Percentiles rank a stretch among this genome's conserved stretches.
Conservation (phyloP, 2,329 filamentous ascomycete species). For the Aaosphaeria pasadenensis region DNA sequence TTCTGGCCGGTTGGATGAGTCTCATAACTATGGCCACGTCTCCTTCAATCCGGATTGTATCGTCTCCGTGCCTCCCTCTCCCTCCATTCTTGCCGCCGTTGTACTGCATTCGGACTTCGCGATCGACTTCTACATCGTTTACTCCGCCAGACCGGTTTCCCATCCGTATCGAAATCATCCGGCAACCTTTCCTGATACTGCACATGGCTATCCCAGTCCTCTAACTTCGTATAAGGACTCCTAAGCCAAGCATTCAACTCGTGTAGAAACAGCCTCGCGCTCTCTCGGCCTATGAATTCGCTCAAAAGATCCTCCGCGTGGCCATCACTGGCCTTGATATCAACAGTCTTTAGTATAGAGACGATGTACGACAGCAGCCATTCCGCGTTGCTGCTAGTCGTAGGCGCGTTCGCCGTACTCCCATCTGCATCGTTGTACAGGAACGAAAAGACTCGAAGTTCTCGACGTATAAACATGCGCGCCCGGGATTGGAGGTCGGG, state of each 20-base stretch:
- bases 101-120: neutral
- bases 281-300: conserved; percentile 73
- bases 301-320: conserved; percentile 75
- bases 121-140: neutral
- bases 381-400: conserved; percentile 66
- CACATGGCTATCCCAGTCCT: conserved; percentile 77
- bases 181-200: conserved; percentile 57
- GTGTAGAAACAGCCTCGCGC: conserved; percentile 76
- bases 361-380: conserved; percentile 85
- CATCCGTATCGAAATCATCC: conserved; percentile 6
- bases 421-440: conserved; percentile 46
- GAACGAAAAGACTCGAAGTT: conserved; percentile 80
- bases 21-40: neutral
- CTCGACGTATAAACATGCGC: conserved; percentile 76
- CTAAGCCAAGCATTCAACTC: conserved; percentile 80
- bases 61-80: conserved; percentile 1
- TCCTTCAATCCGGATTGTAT: conserved; percentile 5
- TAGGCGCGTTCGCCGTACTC: conserved; percentile 13
- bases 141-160: neutral
- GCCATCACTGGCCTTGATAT: conserved; percentile 74
- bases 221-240: conserved; percentile 70
- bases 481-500: conserved; percentile 71
- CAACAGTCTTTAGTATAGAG: conserved; percentile 77
- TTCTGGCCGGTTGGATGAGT: too few species aligned
- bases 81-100: neutral